Percentiles rank a stretch among this genome's conserved stretches.
phyloP scores from a whole-genome alignment of 2,329 filamentous ascomycete species.

The Colletotrichum liaoningense region DNA sequence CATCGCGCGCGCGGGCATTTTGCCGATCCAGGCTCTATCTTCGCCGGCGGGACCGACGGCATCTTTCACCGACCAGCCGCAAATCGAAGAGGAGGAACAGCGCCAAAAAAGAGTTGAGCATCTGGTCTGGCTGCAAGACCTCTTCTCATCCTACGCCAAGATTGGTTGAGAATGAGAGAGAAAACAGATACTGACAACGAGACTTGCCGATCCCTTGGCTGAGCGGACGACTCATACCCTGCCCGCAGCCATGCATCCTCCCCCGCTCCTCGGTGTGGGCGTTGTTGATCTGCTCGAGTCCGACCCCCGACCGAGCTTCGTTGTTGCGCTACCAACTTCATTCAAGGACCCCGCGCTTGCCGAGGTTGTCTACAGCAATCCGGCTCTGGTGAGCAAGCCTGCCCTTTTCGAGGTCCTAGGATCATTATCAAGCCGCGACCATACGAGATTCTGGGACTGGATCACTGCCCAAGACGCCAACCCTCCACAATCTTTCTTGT shows the following conservation, averaged over 20 bases:
- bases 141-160: background rate
- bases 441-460: constrained; percentile 54
- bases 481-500: constrained; percentile 43
- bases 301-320: constrained; percentile 55
- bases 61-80: background rate
- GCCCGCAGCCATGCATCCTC: constrained; percentile 33
- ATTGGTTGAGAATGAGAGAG: constrained; percentile 34
- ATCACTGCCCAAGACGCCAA: constrained; percentile 41
- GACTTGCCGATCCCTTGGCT: constrained; percentile 32
- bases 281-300: constrained; percentile 53
- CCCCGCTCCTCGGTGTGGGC: constrained; percentile 41
- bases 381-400: constrained; percentile 45
- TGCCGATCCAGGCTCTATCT: constrained; percentile 5
- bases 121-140: constrained; percentile 9
- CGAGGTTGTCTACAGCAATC: constrained; percentile 49
- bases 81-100: background rate
- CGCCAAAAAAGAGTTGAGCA: background rate
- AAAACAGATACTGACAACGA: constrained; percentile 26
- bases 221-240: constrained; percentile 27
- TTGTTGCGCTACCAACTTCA: constrained; percentile 42
- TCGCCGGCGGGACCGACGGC: constrained; percentile 17
- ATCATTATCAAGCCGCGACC: constrained; percentile 44
- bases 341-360: constrained; percentile 32
- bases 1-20: background rate
- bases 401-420: constrained; percentile 46